phyloP scores from a whole-genome alignment of 306 rosid genomes.

The Acmispon strigosus region DNA sequence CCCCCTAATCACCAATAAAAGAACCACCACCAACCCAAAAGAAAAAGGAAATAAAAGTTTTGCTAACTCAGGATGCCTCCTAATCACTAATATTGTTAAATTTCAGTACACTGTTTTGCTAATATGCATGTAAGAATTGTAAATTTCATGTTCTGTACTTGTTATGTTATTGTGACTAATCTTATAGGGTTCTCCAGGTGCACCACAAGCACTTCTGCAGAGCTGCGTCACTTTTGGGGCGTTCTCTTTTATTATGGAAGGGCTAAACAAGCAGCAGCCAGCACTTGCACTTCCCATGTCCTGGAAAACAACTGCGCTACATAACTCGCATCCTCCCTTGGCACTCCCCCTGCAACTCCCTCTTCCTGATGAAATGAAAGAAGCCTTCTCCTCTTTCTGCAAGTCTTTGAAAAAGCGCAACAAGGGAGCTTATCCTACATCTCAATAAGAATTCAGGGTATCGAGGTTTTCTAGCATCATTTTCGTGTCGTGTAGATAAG shows the following conservation, averaged over 20 bases:
- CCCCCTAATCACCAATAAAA: no score
- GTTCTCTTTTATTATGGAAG: constrained; percentile 78
- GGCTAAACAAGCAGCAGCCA: constrained; percentile 88
- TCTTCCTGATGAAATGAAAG: constrained; percentile 70
- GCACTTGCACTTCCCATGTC: constrained; percentile 81
- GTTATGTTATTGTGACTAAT: constrained; percentile 6
- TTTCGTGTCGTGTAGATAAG: constrained; percentile 34
- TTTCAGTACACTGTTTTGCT: neutral
- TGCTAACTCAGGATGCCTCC: neutral
- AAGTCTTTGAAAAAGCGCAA: constrained; percentile 56
- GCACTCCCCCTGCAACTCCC: constrained; percentile 71
- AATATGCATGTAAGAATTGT: neutral
- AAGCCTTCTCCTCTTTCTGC: constrained; percentile 60
- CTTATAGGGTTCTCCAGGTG: constrained; percentile 45
- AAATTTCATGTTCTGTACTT: constrained; percentile 7
- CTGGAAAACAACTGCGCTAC: constrained; percentile 28
- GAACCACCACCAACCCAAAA: neutral
- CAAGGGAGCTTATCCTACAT: constrained; percentile 34
- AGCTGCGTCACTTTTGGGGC: constrained; percentile 94
- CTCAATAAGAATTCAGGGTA: constrained; percentile 26
- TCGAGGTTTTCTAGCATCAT: constrained; percentile 12
- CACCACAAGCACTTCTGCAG: constrained; percentile 94
- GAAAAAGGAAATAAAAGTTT: neutral
- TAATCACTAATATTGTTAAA: neutral
- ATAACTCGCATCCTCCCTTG: constrained; percentile 24